These are phyloP conservation scores for Esteya vermicola DNA, from an alignment of 2,329 filamentous ascomycete genomes.

Conservation along the genomic window DNA sequence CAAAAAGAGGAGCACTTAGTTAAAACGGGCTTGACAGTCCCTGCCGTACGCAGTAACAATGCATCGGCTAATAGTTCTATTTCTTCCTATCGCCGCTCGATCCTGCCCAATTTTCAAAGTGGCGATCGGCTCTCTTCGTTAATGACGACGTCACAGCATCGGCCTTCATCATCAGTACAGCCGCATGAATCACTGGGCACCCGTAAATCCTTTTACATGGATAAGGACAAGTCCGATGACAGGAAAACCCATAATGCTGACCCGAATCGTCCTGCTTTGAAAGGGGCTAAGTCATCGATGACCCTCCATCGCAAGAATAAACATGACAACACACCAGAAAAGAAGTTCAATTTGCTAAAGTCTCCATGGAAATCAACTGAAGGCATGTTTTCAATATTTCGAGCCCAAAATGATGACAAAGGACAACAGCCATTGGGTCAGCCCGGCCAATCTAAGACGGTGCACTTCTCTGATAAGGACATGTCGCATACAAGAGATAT, in stretches of 20 bases:
- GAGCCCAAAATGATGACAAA: conserved; percentile 1
- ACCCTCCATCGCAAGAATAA: not conserved
- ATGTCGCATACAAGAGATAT: not conserved
- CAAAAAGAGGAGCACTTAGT: conserved; percentile 2
- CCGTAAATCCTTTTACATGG: too few relatives aligned
- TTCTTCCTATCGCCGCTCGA: not conserved
- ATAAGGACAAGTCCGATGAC: too few relatives aligned
- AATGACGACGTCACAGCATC: too few relatives aligned
- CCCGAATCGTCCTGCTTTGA: not conserved
- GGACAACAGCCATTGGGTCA: not conserved
- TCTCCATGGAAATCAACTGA: conserved; percentile 10
- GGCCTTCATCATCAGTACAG: too few relatives aligned
- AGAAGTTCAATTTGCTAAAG: conserved; percentile 3
- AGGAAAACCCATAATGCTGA: too few relatives aligned
- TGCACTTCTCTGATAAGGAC: conserved; percentile 8
- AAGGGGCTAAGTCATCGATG: conserved; percentile 1
- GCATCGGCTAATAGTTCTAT: not conserved
- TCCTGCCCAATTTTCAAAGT: not conserved
- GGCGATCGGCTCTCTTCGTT: too few relatives aligned
- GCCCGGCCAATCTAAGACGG: conserved; percentile 8
- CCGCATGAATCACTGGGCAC: too few relatives aligned
- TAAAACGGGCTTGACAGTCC: conserved; percentile 3
- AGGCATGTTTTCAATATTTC: conserved; percentile 8
- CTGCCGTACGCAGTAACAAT: not conserved
- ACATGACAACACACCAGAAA: not conserved